phyloP scores from a whole-genome alignment of 495 filamentous ascomycete genomes.

The Friedmanniomyces endolithicus region DNA sequence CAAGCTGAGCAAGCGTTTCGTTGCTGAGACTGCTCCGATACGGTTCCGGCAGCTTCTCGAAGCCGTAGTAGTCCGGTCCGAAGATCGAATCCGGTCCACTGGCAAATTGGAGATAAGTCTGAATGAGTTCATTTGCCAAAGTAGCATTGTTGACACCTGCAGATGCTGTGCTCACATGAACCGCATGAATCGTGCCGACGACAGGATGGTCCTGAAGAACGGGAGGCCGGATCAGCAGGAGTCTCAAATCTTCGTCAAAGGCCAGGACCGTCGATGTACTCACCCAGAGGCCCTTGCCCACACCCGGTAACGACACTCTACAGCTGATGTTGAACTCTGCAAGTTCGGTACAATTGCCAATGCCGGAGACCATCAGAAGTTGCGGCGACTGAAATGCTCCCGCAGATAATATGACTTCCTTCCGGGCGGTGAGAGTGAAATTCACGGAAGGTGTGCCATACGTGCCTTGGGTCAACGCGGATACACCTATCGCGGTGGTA shows the following conservation, averaged over 20 bases:
- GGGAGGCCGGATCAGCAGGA: too few species aligned
- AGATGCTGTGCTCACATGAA: slow-evolving; percentile 10
- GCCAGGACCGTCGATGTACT: too few species aligned
- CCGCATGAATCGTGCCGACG: slow-evolving; percentile 8
- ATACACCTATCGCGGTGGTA: slow-evolving; percentile 39
- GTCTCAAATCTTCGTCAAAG: too few species aligned
- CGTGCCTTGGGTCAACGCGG: slow-evolving; percentile 27
- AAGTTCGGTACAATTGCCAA: slow-evolving; percentile 17
- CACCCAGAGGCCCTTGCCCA: slow-evolving; percentile 26
- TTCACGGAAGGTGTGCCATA: slow-evolving; percentile 7
- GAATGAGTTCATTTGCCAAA: not conserved
- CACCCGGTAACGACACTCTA: slow-evolving; percentile 15
- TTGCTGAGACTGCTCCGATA: slow-evolving; percentile 4
- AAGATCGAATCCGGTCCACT: not conserved
- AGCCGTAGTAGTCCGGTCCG: slow-evolving; percentile 12
- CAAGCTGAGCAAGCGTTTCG: slow-evolving; percentile 26
- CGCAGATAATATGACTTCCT: slow-evolving; percentile 47
- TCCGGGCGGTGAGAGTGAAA: slow-evolving; percentile 33
- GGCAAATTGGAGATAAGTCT: not conserved
- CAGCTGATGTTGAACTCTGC: slow-evolving; percentile 13
- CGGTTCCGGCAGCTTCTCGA: slow-evolving; percentile 21
- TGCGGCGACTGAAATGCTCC: slow-evolving; percentile 38
- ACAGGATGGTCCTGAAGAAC: slow-evolving; percentile 25
- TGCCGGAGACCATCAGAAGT: slow-evolving; percentile 24
- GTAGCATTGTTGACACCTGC: not conserved